These are phyloP conservation scores for Yamadazyma scolyti DNA, from an alignment of 805 yeast genomes.

Conservation along the genomic window DNA sequence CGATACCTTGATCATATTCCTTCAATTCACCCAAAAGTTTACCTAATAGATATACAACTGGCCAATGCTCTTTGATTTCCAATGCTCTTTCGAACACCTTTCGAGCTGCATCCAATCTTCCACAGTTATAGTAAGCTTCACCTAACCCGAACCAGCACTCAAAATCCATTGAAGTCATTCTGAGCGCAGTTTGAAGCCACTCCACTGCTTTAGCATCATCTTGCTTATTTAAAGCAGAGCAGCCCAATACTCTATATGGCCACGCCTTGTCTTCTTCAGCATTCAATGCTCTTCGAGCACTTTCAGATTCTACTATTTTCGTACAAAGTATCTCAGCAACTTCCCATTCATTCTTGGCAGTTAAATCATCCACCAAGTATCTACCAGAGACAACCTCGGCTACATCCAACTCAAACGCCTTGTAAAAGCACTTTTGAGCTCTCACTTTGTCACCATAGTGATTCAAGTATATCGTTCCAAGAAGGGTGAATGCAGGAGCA, in stretches of 20 bases:
- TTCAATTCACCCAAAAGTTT: slow-evolving; percentile 59
- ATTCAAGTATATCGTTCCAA: slow-evolving; percentile 70
- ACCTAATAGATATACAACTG: slow-evolving; percentile 66
- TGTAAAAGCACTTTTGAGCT: slow-evolving; percentile 82
- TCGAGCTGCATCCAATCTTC: slow-evolving; percentile 79
- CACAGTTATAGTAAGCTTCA: slow-evolving; percentile 86
- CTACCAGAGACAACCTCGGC: slow-evolving; percentile 73
- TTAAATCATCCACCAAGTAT: slow-evolving; percentile 65
- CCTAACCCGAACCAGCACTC: slow-evolving; percentile 96
- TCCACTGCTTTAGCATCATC: slow-evolving; percentile 79
- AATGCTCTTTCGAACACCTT: slow-evolving; percentile 74
- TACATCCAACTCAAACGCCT: slow-evolving; percentile 83
- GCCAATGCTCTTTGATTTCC: slow-evolving; percentile 52
- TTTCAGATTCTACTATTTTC: slow-evolving; percentile 61
- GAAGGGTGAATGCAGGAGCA: slow-evolving; percentile 78
- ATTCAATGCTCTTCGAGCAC: slow-evolving; percentile 46
- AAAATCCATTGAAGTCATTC: slow-evolving; percentile 61
- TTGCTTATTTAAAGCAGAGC: slow-evolving; percentile 65
- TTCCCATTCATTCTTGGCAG: slow-evolving; percentile 74
- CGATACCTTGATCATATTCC: slow-evolving; percentile 61
- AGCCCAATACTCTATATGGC: slow-evolving; percentile 89
- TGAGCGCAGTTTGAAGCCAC: slow-evolving; percentile 81
- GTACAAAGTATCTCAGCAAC: slow-evolving; percentile 72
- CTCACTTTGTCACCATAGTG: slow-evolving; percentile 56
- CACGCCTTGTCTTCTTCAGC: slow-evolving; percentile 49